Base-by-base conservation (phyloP, 192 early-diverging fungal genomes). In the Backusella tarrabulga region DNA sequence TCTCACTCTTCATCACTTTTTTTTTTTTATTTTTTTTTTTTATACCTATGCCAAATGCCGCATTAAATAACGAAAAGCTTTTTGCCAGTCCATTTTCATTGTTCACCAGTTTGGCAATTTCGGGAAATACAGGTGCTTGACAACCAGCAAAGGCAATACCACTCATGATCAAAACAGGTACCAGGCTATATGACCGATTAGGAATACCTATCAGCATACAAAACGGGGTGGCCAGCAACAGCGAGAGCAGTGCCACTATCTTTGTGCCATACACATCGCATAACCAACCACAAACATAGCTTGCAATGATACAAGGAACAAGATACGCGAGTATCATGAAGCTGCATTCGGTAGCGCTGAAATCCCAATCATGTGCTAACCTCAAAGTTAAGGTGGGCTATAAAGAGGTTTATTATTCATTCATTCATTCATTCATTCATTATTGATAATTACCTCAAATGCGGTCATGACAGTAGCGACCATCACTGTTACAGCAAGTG, bases 191-290 rank as follows among this genome's bases (percentile, higher is more conserved):
- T 23, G 77, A 42, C 73, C 17, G 41, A 79, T 75, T 77, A 82
- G 76, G 3, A 76, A 34, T 36, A 82, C 72, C 46, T 50, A 63
- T 63, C 56, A 63, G 1, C 26, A 63, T 63, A 14, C 80, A 78
- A 12, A 63, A 67, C 0, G 70, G 50, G 0, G 71, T 71, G 0
- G 78, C 76, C 63, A 83, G 56, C 3, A 80, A 60, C 3, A 82
- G 73, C 1, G 67, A 70, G 2, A 70, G 35, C 0, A 77, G 44
- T 0, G 76, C 80, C 32, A 87, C 84, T 68, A 81, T 77, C 71
- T 85, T 87, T 60, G 78, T 76, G 12, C 86, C 86, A 70, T 79
- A 79, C 35, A 75, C 75, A 75, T 87, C 86, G 12, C 82, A 84
- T 67, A 84, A 75, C 81, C 81, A 84, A 0, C 84, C 86, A 14